A percentile compares a stretch with the other conserved stretches of the same genome.
These are phyloP conservation scores for Floccularia luteovirens DNA, from an alignment of 768 basidiomycete species.

Conservation along the genomic window DNA sequence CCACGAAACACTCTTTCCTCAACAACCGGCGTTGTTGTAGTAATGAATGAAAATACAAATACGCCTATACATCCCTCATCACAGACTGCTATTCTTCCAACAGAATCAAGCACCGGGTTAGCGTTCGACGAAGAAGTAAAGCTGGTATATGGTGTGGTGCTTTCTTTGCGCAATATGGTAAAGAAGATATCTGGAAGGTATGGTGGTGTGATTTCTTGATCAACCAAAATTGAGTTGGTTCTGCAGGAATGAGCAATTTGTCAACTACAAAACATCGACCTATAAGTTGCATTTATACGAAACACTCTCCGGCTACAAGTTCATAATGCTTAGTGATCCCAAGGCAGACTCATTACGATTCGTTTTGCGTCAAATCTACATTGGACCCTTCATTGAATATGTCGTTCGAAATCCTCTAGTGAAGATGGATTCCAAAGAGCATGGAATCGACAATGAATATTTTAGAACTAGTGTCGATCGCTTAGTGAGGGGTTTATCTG, in stretches of 20 bases:
- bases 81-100: constrained; percentile 22
- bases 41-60: constrained; percentile 35
- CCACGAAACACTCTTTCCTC: constrained; percentile 64
- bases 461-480: constrained; percentile 79
- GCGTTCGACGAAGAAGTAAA: constrained; percentile 98
- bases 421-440: constrained; percentile 72
- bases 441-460: constrained; percentile 90
- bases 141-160: constrained; percentile 91
- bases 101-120: constrained; percentile 45
- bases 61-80: constrained; percentile 28
- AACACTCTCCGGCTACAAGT: constrained; percentile 88
- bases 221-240: background rate
- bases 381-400: constrained; percentile 90
- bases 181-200: constrained; percentile 89
- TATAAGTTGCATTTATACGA: constrained; percentile 95
- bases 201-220: constrained; percentile 7
- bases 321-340: constrained; percentile 90
- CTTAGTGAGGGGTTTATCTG: constrained; percentile 52
- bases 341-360: constrained; percentile 75
- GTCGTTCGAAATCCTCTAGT: constrained; percentile 90
- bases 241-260: constrained; percentile 82
- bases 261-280: constrained; percentile 81
- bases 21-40: constrained; percentile 61
- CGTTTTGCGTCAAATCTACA: constrained; percentile 82
- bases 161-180: constrained; percentile 90